Percentiles rank a stretch among this genome's conserved stretches.
Conservation (phyloP, 2,329 filamentous ascomycete species). For the Rhinocladiella similis region DNA sequence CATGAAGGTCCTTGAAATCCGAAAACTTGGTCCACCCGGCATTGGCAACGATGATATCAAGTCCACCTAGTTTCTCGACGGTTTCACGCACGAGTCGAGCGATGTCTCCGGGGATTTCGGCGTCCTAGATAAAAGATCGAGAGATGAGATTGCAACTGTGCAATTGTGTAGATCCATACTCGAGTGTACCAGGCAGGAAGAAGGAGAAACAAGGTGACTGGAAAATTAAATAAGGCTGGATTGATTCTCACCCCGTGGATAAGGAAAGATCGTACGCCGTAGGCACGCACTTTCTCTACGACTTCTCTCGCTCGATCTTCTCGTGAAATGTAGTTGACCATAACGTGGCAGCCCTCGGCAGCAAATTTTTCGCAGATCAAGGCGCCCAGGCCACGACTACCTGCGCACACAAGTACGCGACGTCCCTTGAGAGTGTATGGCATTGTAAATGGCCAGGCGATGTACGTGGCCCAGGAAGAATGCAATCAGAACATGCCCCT, state of each 20-base stretch:
- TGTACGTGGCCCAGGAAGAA: too few relatives aligned
- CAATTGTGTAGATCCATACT: not conserved
- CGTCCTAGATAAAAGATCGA: slow-evolving; percentile 50
- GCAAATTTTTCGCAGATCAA: not conserved
- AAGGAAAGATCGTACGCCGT: slow-evolving; percentile 52
- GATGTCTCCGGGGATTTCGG: slow-evolving; percentile 61
- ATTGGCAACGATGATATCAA: slow-evolving; percentile 77
- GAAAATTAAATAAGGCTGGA: not conserved
- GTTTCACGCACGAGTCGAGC: slow-evolving; percentile 60
- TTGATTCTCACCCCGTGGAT: slow-evolving; percentile 58
- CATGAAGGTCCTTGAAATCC: slow-evolving; percentile 58
- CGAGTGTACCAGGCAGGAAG: too few relatives aligned
- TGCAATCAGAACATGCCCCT: too few relatives aligned
- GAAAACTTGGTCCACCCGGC: slow-evolving; percentile 66
- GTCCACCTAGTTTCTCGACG: slow-evolving; percentile 60
- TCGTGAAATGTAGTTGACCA: slow-evolving; percentile 71
- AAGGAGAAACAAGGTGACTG: too few relatives aligned
- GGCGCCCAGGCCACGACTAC: not conserved
- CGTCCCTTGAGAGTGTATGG: not conserved
- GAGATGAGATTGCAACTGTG: not conserved
- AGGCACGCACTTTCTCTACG: slow-evolving; percentile 55
- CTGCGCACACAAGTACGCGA: not conserved
- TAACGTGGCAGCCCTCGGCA: slow-evolving; percentile 63
- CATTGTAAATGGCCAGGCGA: not conserved
- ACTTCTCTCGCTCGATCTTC: slow-evolving; percentile 60